Conservation (phyloP, 768 basidiomycete species). For the Pulveroboletus sp. region DNA sequence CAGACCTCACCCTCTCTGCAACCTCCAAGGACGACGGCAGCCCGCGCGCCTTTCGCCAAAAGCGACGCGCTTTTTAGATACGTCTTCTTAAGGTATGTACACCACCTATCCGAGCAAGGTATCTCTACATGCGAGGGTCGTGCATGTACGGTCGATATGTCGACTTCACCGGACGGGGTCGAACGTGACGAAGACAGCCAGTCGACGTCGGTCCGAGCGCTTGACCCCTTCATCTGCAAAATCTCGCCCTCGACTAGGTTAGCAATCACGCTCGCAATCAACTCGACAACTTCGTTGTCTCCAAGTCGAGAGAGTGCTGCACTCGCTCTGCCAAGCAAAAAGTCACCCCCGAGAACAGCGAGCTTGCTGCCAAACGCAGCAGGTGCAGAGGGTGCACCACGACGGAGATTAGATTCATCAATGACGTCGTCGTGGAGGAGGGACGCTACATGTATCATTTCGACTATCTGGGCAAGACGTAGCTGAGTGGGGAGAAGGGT, state of each 20-base stretch:
- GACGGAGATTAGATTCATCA: slow-evolving; percentile 66
- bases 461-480: slow-evolving; percentile 91
- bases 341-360: slow-evolving; percentile 91
- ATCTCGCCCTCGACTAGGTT: slow-evolving; percentile 98
- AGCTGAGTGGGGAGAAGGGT: slow-evolving; percentile 75
- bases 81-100: slow-evolving; percentile 82
- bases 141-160: slow-evolving; percentile 40
- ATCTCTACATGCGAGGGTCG: slow-evolving; percentile 29
- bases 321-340: slow-evolving; percentile 86
- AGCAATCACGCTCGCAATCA: slow-evolving; percentile 85
- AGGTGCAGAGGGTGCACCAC: slow-evolving; percentile 64
- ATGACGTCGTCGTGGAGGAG: slow-evolving; percentile 90
- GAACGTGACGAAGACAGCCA: not conserved
- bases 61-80: slow-evolving; percentile 90
- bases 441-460: slow-evolving; percentile 97
- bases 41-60: slow-evolving; percentile 83
- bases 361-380: slow-evolving; percentile 88
- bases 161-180: slow-evolving; percentile 8
- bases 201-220: not conserved
- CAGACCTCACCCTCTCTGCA: slow-evolving; percentile 69
- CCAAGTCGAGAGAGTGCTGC: slow-evolving; percentile 85
- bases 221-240: slow-evolving; percentile 53
- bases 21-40: slow-evolving; percentile 85
- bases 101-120: slow-evolving; percentile 52
- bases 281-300: slow-evolving; percentile 85